Evolutionary conservation across 306 rosid species (phyloP).

Genomic region (Styphnolobium japonicum): DNA sequence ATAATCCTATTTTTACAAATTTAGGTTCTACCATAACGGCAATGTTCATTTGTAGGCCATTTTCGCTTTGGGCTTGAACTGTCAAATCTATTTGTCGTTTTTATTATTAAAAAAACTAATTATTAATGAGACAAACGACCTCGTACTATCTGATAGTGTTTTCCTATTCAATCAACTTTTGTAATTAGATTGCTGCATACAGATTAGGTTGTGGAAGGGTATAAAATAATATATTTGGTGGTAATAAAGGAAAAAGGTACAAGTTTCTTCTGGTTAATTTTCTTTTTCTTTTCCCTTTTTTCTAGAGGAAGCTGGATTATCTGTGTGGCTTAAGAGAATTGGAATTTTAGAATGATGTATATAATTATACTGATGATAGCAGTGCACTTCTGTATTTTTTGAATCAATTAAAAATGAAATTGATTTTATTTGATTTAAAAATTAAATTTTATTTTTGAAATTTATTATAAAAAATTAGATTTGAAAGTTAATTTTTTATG

Average conservation of each 20-base stretch:
- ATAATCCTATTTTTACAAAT: background rate
- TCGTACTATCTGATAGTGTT: background rate
- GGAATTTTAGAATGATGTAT: background rate
- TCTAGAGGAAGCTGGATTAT: background rate
- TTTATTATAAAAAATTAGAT: too few relatives aligned
- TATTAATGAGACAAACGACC: background rate
- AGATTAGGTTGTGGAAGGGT: background rate
- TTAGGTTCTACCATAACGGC: background rate
- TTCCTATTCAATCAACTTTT: background rate
- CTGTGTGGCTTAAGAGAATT: background rate
- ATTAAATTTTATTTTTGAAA: too few relatives aligned
- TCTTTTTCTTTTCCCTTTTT: background rate
- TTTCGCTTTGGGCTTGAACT: background rate
- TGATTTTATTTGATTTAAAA: too few relatives aligned
- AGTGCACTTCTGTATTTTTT: background rate
- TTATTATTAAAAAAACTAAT: background rate
- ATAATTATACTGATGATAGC: background rate
- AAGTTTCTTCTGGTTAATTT: background rate
- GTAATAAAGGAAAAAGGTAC: background rate
- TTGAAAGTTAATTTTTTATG: too few relatives aligned
- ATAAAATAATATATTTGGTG: background rate
- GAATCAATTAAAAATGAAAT: too few relatives aligned
- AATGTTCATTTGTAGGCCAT: background rate
- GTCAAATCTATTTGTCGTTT: background rate
- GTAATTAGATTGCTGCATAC: background rate